Evolutionary conservation across 495 filamentous ascomycete genomes (phyloP), one percentile per base, ranked within the genome.

Genomic region (Penicillium waksmanii): DNA sequence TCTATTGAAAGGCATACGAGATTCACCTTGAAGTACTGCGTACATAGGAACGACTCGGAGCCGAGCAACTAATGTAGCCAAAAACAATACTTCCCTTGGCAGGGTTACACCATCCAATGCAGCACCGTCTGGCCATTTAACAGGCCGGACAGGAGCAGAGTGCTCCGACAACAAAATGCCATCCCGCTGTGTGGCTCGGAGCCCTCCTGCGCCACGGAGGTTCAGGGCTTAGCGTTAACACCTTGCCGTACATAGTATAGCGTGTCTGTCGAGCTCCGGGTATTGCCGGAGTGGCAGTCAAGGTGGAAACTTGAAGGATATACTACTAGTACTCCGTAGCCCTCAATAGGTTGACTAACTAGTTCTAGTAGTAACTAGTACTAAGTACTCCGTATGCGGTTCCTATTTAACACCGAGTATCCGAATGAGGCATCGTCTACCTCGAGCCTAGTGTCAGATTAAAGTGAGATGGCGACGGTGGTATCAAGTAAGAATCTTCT

Each of bases 91-190:
- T 27, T 33, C 3, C 36, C 35, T 13, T 27, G 35, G 18, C n/a
- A 40, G 11, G 38, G 53, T 27, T 47, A 42, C 44, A 58, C 58
- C 19, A 36, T 23, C 27, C 8, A 31, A 7, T 4, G 44, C 12
- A 51, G 18, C 47, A 15, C 6, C 7, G 17, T 19, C 12, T 44
- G 17, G 42, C 42, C 42, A 44, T 17, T 44, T 44, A 13, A 44
- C 42, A 3, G n/a, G 12, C n/a, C 2, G 11, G 43, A 46, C 43
- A 57, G 65, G 63, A 68, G 66, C 63, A 68, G 51, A 56, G 51
- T 68, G 60, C 66, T 68, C 66, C 66, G 66, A 53, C 27, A 17
- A 17, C 51, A 61, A 55, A 64, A n/a, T 64, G 66, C 64, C 58
- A 64, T 69, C 64, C 58, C 62, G 62, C 62, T 58, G 35, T 61